A percentile compares a stretch with the other conserved stretches of the same genome.
phyloP scores from a whole-genome alignment of 2,329 filamentous ascomycete species.

The Sporothrix dimorphospora region DNA sequence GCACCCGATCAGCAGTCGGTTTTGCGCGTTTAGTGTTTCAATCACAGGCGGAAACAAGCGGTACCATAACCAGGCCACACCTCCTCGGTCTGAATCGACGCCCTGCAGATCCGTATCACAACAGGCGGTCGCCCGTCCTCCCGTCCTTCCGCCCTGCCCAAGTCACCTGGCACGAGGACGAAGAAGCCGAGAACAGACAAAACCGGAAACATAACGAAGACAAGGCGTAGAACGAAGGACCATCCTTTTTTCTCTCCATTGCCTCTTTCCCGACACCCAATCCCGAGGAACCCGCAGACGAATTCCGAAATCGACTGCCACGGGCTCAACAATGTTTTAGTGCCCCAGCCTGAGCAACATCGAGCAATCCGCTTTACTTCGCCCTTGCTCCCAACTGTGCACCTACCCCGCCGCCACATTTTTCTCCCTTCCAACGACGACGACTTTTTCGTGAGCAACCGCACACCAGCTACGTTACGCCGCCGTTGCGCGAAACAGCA shows the following conservation, averaged over 20 bases:
- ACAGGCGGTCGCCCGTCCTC: neutral
- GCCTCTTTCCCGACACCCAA: neutral
- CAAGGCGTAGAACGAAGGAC: neutral
- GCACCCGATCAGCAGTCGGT: neutral
- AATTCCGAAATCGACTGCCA: neutral
- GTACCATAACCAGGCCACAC: neutral
- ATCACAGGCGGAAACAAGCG: constrained; percentile 18
- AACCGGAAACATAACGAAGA: neutral
- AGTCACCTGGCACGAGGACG: neutral
- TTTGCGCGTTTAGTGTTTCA: constrained; percentile 16
- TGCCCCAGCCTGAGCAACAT: neutral
- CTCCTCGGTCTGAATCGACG: constrained; percentile 8
- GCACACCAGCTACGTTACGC: neutral
- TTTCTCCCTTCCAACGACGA: neutral
- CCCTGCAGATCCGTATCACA: constrained; percentile 27
- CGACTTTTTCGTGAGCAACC: neutral
- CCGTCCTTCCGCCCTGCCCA: neutral
- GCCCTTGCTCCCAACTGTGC: neutral
- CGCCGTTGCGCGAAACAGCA: constrained; percentile 6
- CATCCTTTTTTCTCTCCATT: neutral
- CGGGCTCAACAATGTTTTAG: constrained; percentile 20
- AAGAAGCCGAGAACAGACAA: neutral
- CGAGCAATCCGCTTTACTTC: too few species aligned
- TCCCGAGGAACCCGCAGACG: neutral
- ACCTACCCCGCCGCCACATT: constrained; percentile 1